These are phyloP conservation scores for Paracorniculantispora psalliotae DNA, from an alignment of 2,329 filamentous ascomycete genomes.

Conservation along the genomic window DNA sequence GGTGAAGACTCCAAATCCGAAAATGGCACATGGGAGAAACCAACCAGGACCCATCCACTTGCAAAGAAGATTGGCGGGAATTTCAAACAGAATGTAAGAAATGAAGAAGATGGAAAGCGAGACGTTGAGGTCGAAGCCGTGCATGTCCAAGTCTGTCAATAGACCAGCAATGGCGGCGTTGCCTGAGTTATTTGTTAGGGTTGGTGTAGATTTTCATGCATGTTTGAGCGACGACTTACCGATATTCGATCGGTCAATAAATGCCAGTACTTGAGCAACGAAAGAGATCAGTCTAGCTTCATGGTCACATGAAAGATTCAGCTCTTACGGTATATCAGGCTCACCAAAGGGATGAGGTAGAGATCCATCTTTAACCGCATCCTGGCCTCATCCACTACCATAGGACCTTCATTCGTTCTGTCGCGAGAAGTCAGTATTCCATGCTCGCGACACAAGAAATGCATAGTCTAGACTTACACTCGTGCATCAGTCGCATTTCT, in stretches of 20 bases:
- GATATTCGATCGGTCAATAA: conserved; percentile 64
- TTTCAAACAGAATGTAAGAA: conserved; percentile 61
- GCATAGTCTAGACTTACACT: background rate
- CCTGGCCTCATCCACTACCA: background rate
- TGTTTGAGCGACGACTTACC: conserved; percentile 33
- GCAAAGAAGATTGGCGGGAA: conserved; percentile 57
- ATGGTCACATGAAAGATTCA: no score
- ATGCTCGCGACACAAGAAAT: background rate
- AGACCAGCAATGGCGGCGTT: conserved; percentile 57
- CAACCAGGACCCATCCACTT: conserved; percentile 61
- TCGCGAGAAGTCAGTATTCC: background rate
- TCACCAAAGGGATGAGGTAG: conserved; percentile 53
- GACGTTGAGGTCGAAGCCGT: conserved; percentile 56
- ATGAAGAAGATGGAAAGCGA: conserved; percentile 60
- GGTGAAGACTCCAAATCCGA: conserved; percentile 55
- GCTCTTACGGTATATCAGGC: conserved; percentile 44
- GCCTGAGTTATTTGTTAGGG: conserved; percentile 29
- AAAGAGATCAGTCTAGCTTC: background rate
- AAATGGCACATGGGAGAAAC: conserved; percentile 54
- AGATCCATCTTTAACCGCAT: conserved; percentile 55
- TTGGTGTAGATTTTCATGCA: background rate
- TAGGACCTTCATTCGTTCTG: background rate
- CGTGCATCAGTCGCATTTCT: background rate
- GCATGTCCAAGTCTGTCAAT: conserved; percentile 48
- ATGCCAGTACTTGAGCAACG: conserved; percentile 23